These are phyloP conservation scores for Ophiostoma sp. DNA, from an alignment of 2,329 filamentous ascomycete genomes.

Conservation along the genomic window DNA sequence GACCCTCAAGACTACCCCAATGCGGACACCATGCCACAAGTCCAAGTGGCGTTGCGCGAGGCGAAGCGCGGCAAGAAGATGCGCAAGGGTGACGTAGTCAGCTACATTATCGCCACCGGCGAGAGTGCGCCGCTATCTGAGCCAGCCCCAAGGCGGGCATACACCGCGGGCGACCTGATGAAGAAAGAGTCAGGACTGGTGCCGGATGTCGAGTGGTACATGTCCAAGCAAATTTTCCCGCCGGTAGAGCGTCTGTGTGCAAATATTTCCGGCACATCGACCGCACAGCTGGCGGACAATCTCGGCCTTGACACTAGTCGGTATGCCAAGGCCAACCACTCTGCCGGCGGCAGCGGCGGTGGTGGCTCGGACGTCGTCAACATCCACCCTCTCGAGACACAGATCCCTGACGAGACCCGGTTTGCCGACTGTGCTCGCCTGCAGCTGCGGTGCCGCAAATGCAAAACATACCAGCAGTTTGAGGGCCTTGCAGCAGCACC, in stretches of 20 bases:
- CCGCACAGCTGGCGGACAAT: conserved; percentile 83
- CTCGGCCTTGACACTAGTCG: conserved; percentile 85
- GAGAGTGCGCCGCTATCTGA: conserved; percentile 49
- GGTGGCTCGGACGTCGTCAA: conserved; percentile 53
- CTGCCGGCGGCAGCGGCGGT: conserved; percentile 38
- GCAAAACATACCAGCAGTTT: conserved; percentile 66
- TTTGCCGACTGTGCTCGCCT: conserved; percentile 78
- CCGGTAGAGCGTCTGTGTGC: conserved; percentile 96
- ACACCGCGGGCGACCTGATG: conserved; percentile 75
- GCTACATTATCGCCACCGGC: conserved; percentile 77
- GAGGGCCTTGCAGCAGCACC: conserved; percentile 55
- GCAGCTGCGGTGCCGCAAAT: conserved; percentile 71
- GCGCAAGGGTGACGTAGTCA: conserved; percentile 91
- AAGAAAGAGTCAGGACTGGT: conserved; percentile 69
- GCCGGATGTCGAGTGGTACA: conserved; percentile 95
- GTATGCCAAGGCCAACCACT: conserved; percentile 49
- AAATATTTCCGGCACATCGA: conserved; percentile 88
- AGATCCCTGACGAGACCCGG: conserved; percentile 84
- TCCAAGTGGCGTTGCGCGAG: conserved; percentile 88
- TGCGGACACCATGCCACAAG: conserved; percentile 89
- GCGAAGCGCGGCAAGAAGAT: conserved; percentile 80
- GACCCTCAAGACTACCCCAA: conserved; percentile 90
- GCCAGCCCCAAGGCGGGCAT: conserved; percentile 79
- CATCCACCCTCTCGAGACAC: conserved; percentile 87
- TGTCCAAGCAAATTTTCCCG: conserved; percentile 96